Percentiles rank a stretch among this genome's conserved stretches.
Conservation (phyloP, 805 yeast species). For the Candida ipomoeae region DNA sequence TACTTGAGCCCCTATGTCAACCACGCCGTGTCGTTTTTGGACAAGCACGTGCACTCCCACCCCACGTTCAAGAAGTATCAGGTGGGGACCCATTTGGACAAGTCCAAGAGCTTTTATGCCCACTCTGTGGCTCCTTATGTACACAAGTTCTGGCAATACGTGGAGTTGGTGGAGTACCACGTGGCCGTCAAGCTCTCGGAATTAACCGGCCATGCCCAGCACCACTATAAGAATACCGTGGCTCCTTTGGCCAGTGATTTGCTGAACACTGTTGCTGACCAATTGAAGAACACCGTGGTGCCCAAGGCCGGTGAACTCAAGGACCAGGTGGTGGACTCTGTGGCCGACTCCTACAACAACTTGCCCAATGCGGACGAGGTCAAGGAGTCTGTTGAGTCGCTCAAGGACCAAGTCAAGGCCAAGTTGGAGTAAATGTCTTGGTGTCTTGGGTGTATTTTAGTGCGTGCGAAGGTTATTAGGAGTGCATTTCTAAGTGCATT, state of each 20-base stretch:
- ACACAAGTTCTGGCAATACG: slow-evolving; percentile 27
- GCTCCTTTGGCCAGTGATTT: slow-evolving; percentile 16
- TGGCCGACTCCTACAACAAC: slow-evolving; percentile 3
- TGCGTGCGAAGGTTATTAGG: background rate
- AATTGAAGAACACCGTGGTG: slow-evolving; percentile 21
- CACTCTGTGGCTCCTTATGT: slow-evolving; percentile 29
- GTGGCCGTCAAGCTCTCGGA: slow-evolving; percentile 25
- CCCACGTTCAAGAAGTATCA: slow-evolving; percentile 31
- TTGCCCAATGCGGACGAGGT: slow-evolving; percentile 4
- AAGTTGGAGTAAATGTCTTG: slow-evolving; percentile 10
- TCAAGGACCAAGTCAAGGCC: slow-evolving; percentile 14
- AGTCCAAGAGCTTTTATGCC: slow-evolving; percentile 21
- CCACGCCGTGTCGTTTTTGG: slow-evolving; percentile 27
- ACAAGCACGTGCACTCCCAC: slow-evolving; percentile 36
- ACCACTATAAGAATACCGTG: slow-evolving; percentile 20
- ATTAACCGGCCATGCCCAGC: slow-evolving; percentile 13
- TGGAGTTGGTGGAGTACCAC: slow-evolving; percentile 33
- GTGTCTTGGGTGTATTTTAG: background rate
- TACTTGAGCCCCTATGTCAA: slow-evolving; percentile 30
- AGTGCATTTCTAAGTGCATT: too few species aligned
- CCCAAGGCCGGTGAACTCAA: slow-evolving; percentile 14
- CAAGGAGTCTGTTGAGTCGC: slow-evolving; percentile 11
- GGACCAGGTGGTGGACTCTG: slow-evolving; percentile 8
- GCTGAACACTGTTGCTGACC: slow-evolving; percentile 8
- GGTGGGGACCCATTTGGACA: slow-evolving; percentile 25